Conservation (phyloP, 2,329 filamentous ascomycete genomes). For the Harringtonia lauricola region DNA sequence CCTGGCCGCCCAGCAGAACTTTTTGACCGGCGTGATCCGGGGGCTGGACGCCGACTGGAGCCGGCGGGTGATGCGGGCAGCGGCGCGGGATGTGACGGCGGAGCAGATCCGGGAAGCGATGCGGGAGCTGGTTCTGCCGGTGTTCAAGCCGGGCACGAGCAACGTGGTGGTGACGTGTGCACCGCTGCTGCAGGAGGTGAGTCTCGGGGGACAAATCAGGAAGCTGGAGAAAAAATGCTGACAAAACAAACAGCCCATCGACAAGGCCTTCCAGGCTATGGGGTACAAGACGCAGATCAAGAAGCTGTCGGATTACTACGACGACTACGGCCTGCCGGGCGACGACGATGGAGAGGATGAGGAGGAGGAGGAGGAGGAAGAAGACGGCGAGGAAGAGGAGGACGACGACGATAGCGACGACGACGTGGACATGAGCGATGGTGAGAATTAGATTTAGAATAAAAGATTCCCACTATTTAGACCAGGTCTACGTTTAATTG, state of each 20-base stretch:
- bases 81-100: conserved; percentile 66
- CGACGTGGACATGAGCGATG: conserved; percentile 26
- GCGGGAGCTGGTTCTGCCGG: conserved; percentile 61
- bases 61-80: conserved; percentile 64
- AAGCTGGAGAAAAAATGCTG: neutral
- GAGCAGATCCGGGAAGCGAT: conserved; percentile 70
- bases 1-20: conserved; percentile 72
- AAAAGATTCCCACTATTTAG: no score
- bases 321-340: conserved; percentile 74
- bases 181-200: conserved; percentile 72
- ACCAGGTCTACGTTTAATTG: no score
- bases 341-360: conserved; percentile 50
- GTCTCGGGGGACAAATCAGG: no score
- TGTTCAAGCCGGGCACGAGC: conserved; percentile 70
- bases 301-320: conserved; percentile 69
- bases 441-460: no score
- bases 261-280: conserved; percentile 59
- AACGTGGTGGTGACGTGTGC: conserved; percentile 87
- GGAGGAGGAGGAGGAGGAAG: conserved; percentile 50
- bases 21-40: conserved; percentile 68
- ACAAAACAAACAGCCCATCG: conserved; percentile 51
- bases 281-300: conserved; percentile 73
- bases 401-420: conserved; percentile 40
- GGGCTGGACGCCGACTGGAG: conserved; percentile 69
- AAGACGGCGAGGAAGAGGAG: conserved; percentile 46